A percentile compares a stretch with the other conserved stretches of the same genome.
phyloP scores from a whole-genome alignment of 2,329 filamentous ascomycete species.

The Fusarium nematophilum region DNA sequence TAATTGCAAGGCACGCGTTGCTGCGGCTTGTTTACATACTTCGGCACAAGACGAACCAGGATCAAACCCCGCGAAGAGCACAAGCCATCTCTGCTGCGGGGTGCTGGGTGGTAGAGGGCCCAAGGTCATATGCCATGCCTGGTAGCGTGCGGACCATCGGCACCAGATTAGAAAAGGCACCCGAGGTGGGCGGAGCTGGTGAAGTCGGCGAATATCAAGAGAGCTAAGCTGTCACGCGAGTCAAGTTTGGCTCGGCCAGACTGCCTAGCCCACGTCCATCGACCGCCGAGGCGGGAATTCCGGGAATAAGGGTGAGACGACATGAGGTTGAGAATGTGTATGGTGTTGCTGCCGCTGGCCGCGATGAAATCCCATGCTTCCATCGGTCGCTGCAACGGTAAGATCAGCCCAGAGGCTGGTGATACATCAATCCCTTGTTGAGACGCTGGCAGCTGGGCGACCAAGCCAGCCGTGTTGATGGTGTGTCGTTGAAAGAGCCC shows the following conservation, averaged over 20 bases:
- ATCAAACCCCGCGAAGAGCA: conserved; percentile 26
- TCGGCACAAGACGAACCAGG: conserved; percentile 1
- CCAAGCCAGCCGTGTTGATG: conserved; percentile 33
- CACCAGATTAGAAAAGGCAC: conserved; percentile 9
- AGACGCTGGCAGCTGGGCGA: neutral
- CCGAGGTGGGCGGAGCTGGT: neutral
- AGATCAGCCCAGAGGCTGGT: conserved; percentile 18
- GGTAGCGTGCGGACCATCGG: conserved; percentile 28
- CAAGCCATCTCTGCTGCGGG: conserved; percentile 28
- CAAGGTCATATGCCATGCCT: conserved; percentile 12
- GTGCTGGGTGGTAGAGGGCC: conserved; percentile 14
- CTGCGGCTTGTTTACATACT: conserved; percentile 20
- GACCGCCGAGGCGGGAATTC: neutral
- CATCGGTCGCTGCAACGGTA: conserved; percentile 4
- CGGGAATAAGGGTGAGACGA: neutral
- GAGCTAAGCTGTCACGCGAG: conserved; percentile 23
- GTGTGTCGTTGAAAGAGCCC: conserved; percentile 45
- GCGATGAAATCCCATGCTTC: neutral
- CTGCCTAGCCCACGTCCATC: conserved; percentile 20
- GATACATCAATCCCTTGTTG: conserved; percentile 13
- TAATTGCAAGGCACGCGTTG: too few species aligned
- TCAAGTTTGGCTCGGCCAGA: conserved; percentile 30
- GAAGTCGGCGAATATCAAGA: conserved; percentile 1
- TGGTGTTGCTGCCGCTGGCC: neutral
- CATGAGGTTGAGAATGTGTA: neutral